Evolutionary conservation across 1,139 yeast species (phyloP), one percentile per base, ranked within the genome.

Genomic region (Candida tunisiensis): DNA sequence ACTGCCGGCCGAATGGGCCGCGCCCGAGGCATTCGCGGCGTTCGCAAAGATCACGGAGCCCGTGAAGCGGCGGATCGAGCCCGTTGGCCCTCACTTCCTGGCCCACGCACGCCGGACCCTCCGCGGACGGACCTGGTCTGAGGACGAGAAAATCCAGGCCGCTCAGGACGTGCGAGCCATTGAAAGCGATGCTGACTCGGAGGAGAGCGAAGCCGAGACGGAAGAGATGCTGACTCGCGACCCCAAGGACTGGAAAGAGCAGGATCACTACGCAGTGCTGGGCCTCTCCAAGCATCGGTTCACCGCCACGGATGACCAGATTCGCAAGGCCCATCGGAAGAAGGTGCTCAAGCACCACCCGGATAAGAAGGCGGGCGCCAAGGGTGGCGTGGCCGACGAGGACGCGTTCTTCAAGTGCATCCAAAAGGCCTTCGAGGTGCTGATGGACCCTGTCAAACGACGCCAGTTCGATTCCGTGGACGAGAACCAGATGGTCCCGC

Each of bases 101-200:
- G 94, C 95, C 32, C 98, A 91, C 49, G 98, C 98, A 34, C 74
- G 93, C 42, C 78, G 98, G 65, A 72, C 92, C 35, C 65, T 85
- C 43, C 74, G 94, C 59, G 94, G 94, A 55, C 94, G 93, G 60
- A 82, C 96, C 33, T 88, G 95, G 94, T 82, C 95, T 29, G 96
- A 91, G 58, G 88, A 70, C 49, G 98, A 88, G 60, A 74, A 78
- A 53, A 62, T 83, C 43, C 93, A 85, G 63, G 95, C 94, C 35
- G 92, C 75, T 53, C 74, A 72, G 58, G 80, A 80, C 55, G 93
- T 80, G 47, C 67, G 69, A 46, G 60, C 60, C 36, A 69, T 74
- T 34, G 92, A 79, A 46, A 74, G 69, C 40, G 59, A 64, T 42
- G 83, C 73, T 37, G 91, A 72, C 31, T 80, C 73, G 42, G 66